These are phyloP conservation scores for Boletus subcaerulescens DNA, from an alignment of 768 basidiomycete species.

Conservation along the genomic window DNA sequence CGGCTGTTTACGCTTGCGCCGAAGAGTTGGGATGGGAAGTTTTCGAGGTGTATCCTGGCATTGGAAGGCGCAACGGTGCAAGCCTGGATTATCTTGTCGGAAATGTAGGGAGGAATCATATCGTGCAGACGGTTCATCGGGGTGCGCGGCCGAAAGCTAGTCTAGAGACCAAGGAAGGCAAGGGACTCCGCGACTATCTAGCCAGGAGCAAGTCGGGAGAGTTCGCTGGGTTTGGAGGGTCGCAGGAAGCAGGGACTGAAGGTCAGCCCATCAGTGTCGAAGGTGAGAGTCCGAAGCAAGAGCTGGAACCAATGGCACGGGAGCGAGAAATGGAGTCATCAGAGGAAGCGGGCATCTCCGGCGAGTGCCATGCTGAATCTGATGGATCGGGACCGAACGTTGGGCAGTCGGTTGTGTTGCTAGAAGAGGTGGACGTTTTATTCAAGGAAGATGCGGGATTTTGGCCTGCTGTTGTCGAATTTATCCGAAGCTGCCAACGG, in stretches of 20 bases:
- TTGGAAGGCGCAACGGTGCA: slow-evolving; percentile 81
- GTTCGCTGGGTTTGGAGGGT: neutral
- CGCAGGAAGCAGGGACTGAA: slow-evolving; percentile 14
- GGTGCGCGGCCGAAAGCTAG: slow-evolving; percentile 5
- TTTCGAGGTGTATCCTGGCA: slow-evolving; percentile 95
- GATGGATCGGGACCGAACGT: slow-evolving; percentile 33
- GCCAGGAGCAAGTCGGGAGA: slow-evolving; percentile 5
- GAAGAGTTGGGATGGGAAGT: slow-evolving; percentile 94
- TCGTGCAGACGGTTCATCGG: slow-evolving; percentile 45
- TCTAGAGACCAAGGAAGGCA: slow-evolving; percentile 4
- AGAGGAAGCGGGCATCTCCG: slow-evolving; percentile 1
- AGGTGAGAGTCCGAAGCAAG: slow-evolving; percentile 6
- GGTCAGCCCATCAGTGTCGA: slow-evolving; percentile 23
- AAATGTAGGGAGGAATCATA: slow-evolving; percentile 92
- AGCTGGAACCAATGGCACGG: neutral
- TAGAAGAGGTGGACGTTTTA: slow-evolving; percentile 95
- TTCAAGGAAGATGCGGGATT: slow-evolving; percentile 85
- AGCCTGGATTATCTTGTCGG: slow-evolving; percentile 81
- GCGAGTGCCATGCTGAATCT: slow-evolving; percentile 1
- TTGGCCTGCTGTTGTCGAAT: slow-evolving; percentile 75
- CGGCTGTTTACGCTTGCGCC: slow-evolving; percentile 90
- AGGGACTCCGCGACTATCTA: slow-evolving; percentile 20
- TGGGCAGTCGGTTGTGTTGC: slow-evolving; percentile 82
- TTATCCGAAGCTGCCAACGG: slow-evolving; percentile 80
- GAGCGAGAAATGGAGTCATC: slow-evolving; percentile 1